Evolutionary conservation across 2,329 filamentous ascomycete genomes (phyloP).

Genomic region (Fusarium redolens): DNA sequence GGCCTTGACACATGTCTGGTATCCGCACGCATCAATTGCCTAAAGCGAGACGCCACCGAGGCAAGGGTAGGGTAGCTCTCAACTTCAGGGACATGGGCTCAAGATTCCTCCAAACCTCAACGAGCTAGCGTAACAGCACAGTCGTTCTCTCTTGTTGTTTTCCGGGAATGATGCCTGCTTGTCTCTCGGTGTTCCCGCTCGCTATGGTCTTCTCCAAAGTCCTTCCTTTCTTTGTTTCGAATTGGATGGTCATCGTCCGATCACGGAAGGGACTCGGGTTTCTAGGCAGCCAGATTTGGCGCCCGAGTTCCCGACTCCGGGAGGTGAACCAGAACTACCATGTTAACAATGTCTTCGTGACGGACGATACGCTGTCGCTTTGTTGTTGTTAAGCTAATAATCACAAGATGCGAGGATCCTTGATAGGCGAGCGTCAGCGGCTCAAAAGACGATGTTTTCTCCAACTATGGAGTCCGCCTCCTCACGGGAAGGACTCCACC

Average conservation of each 20-base stretch:
- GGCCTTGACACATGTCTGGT: slow-evolving; percentile 26
- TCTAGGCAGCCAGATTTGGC: slow-evolving; percentile 18
- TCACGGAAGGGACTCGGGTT: slow-evolving; percentile 26
- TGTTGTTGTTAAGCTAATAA: slow-evolving; percentile 13
- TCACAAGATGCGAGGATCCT: slow-evolving; percentile 24
- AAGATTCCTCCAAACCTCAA: slow-evolving; percentile 21
- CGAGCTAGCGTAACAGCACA: slow-evolving; percentile 19
- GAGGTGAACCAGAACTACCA: neutral
- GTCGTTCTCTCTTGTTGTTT: slow-evolving; percentile 24
- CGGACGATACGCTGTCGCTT: neutral
- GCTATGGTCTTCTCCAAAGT: slow-evolving; percentile 33
- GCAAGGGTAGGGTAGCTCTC: slow-evolving; percentile 29
- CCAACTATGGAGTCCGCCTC: slow-evolving; percentile 45
- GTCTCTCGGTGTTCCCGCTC: slow-evolving; percentile 46
- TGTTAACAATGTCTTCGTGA: neutral
- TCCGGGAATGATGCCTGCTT: slow-evolving; percentile 44
- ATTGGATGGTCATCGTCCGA: slow-evolving; percentile 37
- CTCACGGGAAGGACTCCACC: slow-evolving; percentile 46
- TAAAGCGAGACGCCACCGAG: slow-evolving; percentile 41
- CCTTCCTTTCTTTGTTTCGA: slow-evolving; percentile 37
- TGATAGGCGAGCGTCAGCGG: slow-evolving; percentile 42
- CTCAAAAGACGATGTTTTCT: slow-evolving; percentile 42
- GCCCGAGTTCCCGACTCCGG: slow-evolving; percentile 9
- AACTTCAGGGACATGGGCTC: slow-evolving; percentile 1
- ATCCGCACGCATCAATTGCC: slow-evolving; percentile 33